Conservation (phyloP, 1,284 basidiomycete genomes). For the Pulveroboletus sp. region DNA sequence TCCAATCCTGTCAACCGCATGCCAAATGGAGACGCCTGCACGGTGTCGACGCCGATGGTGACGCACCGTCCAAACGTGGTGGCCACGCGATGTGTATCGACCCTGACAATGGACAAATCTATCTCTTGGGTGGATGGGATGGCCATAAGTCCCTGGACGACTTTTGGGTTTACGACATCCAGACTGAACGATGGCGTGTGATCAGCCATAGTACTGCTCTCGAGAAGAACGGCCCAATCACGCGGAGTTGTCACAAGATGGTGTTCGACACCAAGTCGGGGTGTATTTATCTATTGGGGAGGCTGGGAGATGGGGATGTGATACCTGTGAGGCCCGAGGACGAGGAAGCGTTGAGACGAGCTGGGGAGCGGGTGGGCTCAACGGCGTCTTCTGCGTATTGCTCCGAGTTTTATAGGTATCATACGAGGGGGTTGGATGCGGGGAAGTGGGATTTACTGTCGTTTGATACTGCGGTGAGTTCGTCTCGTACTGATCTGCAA, state of each 20-base stretch:
- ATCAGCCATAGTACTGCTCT: slow-evolving; percentile 54
- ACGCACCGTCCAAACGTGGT: slow-evolving; percentile 61
- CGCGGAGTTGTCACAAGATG: slow-evolving; percentile 82
- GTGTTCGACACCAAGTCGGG: slow-evolving; percentile 70
- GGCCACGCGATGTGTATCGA: slow-evolving; percentile 86
- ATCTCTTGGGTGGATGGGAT: slow-evolving; percentile 81
- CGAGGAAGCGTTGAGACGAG: slow-evolving; percentile 23
- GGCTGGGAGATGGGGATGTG: slow-evolving; percentile 52
- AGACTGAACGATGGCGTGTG: slow-evolving; percentile 59
- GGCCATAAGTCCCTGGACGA: slow-evolving; percentile 73
- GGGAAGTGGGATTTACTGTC: slow-evolving; percentile 69
- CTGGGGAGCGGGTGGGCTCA: slow-evolving; percentile 21
- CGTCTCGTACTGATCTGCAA: background rate
- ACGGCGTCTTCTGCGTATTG: slow-evolving; percentile 33
- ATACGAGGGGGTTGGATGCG: slow-evolving; percentile 52
- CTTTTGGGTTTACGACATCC: slow-evolving; percentile 74
- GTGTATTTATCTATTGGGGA: slow-evolving; percentile 68
- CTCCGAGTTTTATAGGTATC: slow-evolving; percentile 71
- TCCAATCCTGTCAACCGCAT: slow-evolving; percentile 52
- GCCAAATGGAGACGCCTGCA: slow-evolving; percentile 55
- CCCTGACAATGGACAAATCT: slow-evolving; percentile 56
- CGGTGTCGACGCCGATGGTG: slow-evolving; percentile 58
- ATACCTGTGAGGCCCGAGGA: slow-evolving; percentile 25
- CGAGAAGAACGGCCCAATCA: slow-evolving; percentile 63
- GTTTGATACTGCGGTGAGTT: slow-evolving; percentile 59